Conservation (phyloP, 129 eudicot species). For the Silybum marianum region DNA sequence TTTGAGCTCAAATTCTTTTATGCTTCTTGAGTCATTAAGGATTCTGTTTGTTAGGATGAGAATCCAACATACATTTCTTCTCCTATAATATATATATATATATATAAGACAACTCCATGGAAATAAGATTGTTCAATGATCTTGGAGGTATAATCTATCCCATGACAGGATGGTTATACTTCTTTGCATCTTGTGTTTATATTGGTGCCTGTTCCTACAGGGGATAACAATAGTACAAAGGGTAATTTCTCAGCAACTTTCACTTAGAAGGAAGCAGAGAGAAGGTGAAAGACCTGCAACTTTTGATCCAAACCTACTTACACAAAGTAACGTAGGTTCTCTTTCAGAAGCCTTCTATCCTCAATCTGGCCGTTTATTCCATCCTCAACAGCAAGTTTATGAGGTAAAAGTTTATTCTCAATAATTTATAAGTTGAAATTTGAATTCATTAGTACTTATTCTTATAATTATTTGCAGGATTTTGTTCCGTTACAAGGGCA, state of each 20-base stretch:
- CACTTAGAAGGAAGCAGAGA: constrained; percentile 56
- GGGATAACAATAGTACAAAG: constrained; percentile 51
- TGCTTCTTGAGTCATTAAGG: background rate
- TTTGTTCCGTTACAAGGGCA: constrained; percentile 57
- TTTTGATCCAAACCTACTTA: constrained; percentile 40
- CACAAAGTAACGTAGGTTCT: constrained; percentile 46
- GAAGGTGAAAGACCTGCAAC: constrained; percentile 48
- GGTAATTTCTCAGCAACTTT: constrained; percentile 52
- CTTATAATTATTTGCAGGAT: constrained; percentile 36
- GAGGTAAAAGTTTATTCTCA: constrained; percentile 38
- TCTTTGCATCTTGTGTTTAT: constrained; percentile 9
- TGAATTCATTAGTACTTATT: background rate
- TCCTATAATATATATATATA: background rate
- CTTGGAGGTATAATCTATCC: background rate
- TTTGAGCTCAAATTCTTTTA: background rate
- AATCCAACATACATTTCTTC: background rate
- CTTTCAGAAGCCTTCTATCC: constrained; percentile 61
- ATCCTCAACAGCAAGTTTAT: constrained; percentile 59
- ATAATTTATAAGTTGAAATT: background rate
- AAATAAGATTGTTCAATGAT: background rate
- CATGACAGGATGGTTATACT: background rate
- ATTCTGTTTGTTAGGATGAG: background rate
- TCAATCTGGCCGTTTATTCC: constrained; percentile 53
- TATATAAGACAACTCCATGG: background rate
- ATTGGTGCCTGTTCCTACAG: constrained; percentile 22